Evolutionary conservation across 495 filamentous ascomycete species (phyloP), one percentile per base, ranked within the genome.

Genomic region (Chaetomidium leptoderma): DNA sequence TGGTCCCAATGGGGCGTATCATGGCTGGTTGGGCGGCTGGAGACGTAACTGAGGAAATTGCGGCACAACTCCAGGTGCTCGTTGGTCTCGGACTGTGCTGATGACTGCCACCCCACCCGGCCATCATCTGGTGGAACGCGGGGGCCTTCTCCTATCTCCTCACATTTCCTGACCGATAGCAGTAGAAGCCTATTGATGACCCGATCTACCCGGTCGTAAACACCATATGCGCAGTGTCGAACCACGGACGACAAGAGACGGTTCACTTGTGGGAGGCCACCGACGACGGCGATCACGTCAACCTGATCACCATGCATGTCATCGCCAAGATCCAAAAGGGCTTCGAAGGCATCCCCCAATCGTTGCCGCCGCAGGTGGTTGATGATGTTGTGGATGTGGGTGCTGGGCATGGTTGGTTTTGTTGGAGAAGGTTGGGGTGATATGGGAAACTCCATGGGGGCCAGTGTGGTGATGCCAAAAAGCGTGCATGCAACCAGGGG

Each of bases 21-120:
- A 3, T 13, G 19, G 10, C 6, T 0, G 24, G 27, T 13, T 0
- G 16, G 45, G 16, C 35, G 37, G 27, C 17, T 33, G 37, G 33
- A 4, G 36, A 57, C 26, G 36, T 43, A 43, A 5, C 16, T 13
- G 36, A 51, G 3, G 7, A 57, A 26, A 16, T 51, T n/a, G 36
- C 55, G 46, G 29, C 27, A 57, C 3, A 39, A 2, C 37, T 57
- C 55, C 10, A 57, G 46, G 27, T 50, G 55, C 4, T 57, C 35
- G 3, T 35, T 24, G 27, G 14, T 19, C 35, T 43, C 36, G 46
- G 21, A 42, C 19, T 43, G 44, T 3, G 27, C 17, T 1, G 36
- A 17, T 21, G 46, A 50, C 16, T 21, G 26, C 55, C 55, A 57
- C 9, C 26, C 33, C 6, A 57, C 17, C 13, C 35, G 26, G 14